Conservation (phyloP, 2,329 filamentous ascomycete genomes). For the Microsporum canis region DNA sequence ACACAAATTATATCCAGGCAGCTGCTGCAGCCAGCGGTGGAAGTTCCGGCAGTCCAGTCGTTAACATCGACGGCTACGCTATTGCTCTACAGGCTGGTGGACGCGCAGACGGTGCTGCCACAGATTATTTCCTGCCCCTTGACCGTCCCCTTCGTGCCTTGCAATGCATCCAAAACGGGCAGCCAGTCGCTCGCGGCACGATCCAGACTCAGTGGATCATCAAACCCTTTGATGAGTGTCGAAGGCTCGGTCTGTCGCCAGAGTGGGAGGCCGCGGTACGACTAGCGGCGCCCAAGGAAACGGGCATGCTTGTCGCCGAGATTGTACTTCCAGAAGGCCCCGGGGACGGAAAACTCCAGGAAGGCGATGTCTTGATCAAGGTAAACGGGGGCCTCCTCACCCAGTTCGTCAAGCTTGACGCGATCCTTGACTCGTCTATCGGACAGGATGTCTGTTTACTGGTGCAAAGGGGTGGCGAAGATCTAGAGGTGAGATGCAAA, state of each 20-base stretch:
- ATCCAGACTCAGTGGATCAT: slow-evolving; percentile 96
- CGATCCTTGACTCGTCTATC: slow-evolving; percentile 81
- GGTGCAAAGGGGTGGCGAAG: slow-evolving; percentile 77
- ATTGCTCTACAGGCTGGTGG: slow-evolving; percentile 91
- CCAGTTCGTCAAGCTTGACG: slow-evolving; percentile 83
- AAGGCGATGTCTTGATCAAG: slow-evolving; percentile 86
- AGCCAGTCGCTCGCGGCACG: slow-evolving; percentile 75
- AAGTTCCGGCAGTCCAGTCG: slow-evolving; percentile 95
- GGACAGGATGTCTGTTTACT: slow-evolving; percentile 65
- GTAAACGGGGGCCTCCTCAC: slow-evolving; percentile 89
- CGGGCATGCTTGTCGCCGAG: slow-evolving; percentile 92
- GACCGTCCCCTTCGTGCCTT: slow-evolving; percentile 82
- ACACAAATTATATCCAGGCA: slow-evolving; percentile 90
- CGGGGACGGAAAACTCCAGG: slow-evolving; percentile 73
- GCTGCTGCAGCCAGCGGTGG: slow-evolving; percentile 93
- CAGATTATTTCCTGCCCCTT: slow-evolving; percentile 91
- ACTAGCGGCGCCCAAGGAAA: slow-evolving; percentile 77
- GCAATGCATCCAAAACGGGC: slow-evolving; percentile 66
- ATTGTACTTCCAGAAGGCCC: slow-evolving; percentile 87
- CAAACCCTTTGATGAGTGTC: slow-evolving; percentile 95
- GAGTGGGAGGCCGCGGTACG: slow-evolving; percentile 80
- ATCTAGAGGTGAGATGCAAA: slow-evolving; percentile 70
- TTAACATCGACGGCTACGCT: slow-evolving; percentile 86
- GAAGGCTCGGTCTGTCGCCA: slow-evolving; percentile 70
- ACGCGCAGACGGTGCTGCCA: slow-evolving; percentile 85